A percentile compares a stretch with the other conserved stretches of the same genome.
Evolutionary conservation across 2,329 filamentous ascomycete genomes (phyloP).

Genomic region (Cordyceps cicadae): DNA sequence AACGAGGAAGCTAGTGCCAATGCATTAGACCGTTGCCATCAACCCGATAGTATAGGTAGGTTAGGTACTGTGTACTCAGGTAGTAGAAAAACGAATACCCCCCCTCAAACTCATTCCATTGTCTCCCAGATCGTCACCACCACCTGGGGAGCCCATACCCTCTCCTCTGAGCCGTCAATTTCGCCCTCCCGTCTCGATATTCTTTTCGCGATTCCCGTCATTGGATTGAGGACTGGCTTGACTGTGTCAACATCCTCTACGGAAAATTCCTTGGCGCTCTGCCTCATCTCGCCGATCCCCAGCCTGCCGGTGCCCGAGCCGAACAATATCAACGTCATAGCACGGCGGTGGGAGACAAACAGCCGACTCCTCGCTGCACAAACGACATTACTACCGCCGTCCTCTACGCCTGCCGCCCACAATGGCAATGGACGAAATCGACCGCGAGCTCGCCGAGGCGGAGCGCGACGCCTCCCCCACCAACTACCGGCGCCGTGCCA

Average conservation of each 20-base stretch:
- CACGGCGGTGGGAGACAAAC: conserved; percentile 3
- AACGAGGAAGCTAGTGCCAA: no score
- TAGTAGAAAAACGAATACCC: background rate
- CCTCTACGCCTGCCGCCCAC: background rate
- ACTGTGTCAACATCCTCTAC: background rate
- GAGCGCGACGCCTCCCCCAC: conserved; percentile 46
- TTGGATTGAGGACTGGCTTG: background rate
- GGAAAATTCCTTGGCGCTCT: background rate
- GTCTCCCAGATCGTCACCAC: background rate
- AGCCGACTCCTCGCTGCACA: background rate
- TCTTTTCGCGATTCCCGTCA: background rate
- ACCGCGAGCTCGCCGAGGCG: conserved; percentile 43
- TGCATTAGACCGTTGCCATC: background rate
- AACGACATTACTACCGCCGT: background rate
- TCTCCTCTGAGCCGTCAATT: background rate
- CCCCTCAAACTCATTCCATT: background rate
- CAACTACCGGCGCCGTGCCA: conserved; percentile 31
- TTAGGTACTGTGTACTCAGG: no score
- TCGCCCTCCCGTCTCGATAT: background rate
- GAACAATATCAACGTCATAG: background rate
- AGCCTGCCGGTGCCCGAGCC: background rate
- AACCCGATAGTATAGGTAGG: background rate
- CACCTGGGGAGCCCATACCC: background rate
- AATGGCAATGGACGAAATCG: conserved; percentile 43
- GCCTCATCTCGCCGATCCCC: background rate